These are phyloP conservation scores for Tetradesmus lagerheimii DNA, from an alignment of 139 green algal species.

Conservation along the genomic window DNA sequence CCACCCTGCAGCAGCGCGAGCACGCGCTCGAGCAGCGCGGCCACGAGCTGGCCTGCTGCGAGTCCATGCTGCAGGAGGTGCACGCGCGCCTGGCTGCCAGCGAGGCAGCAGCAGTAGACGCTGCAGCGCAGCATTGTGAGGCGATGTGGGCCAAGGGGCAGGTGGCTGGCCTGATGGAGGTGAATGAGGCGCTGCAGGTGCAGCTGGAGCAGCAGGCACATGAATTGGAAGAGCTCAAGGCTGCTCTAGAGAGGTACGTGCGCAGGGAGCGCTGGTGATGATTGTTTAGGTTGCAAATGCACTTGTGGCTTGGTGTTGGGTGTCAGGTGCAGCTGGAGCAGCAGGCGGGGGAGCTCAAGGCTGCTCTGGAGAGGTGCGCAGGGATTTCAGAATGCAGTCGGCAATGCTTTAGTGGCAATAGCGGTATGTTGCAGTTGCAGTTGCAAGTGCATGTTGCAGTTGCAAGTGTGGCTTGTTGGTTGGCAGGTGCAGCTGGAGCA, in stretches of 20 bases:
- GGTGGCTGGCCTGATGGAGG: slow-evolving; percentile 12
- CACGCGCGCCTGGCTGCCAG: background rate
- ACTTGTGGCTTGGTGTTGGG: too few relatives aligned
- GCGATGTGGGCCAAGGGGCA: slow-evolving; percentile 37
- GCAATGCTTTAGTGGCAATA: too few relatives aligned
- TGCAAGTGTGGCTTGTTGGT: too few relatives aligned
- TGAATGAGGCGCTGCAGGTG: slow-evolving; percentile 35
- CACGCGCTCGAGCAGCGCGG: slow-evolving; percentile 19
- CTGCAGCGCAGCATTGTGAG: slow-evolving; percentile 29
- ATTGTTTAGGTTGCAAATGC: too few relatives aligned
- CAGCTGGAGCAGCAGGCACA: slow-evolving; percentile 11
- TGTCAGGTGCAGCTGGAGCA: too few relatives aligned
- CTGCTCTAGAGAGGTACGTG: background rate
- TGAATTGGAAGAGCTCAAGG: slow-evolving; percentile 29
- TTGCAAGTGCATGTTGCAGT: too few relatives aligned
- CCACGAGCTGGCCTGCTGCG: slow-evolving; percentile 19
- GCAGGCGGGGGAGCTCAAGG: too few relatives aligned
- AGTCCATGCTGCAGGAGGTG: slow-evolving; percentile 39
- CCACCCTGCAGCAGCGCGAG: slow-evolving; percentile 35
- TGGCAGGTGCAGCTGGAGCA: too few relatives aligned
- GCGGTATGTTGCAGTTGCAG: too few relatives aligned
- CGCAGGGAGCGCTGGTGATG: background rate
- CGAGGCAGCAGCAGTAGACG: slow-evolving; percentile 1
- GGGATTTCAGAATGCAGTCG: too few relatives aligned
- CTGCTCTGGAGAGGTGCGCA: too few relatives aligned